Conservation (phyloP, 1,284 basidiomycete genomes). For the Ceratobasidium sp. region DNA sequence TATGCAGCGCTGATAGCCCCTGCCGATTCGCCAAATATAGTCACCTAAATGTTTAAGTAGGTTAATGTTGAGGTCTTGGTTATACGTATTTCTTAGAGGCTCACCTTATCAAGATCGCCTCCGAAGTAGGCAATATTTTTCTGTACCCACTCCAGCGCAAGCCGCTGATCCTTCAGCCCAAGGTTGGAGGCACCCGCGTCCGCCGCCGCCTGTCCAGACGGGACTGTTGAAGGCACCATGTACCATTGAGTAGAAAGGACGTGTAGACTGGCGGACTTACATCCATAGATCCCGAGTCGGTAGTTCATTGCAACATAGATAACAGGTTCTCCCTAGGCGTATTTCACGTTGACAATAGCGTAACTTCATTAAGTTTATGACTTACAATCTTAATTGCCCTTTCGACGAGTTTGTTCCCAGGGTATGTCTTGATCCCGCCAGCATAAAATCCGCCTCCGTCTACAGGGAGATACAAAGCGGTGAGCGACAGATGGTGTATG, state of each 20-base stretch:
- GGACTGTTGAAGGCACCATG: conserved; percentile 29
- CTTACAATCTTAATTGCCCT: conserved; percentile 31
- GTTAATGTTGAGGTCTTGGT: no score
- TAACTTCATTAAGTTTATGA: conserved; percentile 20
- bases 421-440: conserved; percentile 33
- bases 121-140: conserved; percentile 62
- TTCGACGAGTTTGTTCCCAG: conserved; percentile 31
- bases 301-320: conserved; percentile 62
- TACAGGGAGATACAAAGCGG: conserved; percentile 17
- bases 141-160: conserved; percentile 64
- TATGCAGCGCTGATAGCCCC: conserved; percentile 51
- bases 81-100: neutral
- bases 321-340: conserved; percentile 54
- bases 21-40: conserved; percentile 53
- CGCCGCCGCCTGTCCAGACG: conserved; percentile 53
- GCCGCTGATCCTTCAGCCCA: conserved; percentile 60
- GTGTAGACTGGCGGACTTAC: conserved; percentile 44
- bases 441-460: conserved; percentile 56
- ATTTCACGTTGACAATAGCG: conserved; percentile 21
- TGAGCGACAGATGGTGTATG: neutral
- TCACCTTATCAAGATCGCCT: conserved; percentile 60
- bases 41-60: no score
- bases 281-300: conserved; percentile 63
- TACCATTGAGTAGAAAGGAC: neutral
- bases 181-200: conserved; percentile 56